Evolutionary conservation across 2,329 filamentous ascomycete genomes (phyloP).

Genomic region (Penicillium sp.): DNA sequence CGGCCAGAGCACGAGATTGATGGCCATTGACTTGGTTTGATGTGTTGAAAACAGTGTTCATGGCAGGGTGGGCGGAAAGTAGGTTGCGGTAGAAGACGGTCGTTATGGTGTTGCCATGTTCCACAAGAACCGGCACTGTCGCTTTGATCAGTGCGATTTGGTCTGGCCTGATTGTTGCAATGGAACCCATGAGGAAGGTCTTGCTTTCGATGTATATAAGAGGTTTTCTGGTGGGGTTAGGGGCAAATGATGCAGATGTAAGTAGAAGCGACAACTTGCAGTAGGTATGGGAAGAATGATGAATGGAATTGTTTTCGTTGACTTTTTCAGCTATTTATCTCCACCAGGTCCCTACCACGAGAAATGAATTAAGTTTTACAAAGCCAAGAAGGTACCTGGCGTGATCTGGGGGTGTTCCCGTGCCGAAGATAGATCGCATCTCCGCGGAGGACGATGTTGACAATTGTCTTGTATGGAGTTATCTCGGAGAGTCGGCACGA

Average conservation of each 20-base stretch:
- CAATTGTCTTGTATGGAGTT: background rate
- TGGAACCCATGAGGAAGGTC: slow-evolving; percentile 16
- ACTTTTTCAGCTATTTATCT: slow-evolving; percentile 12
- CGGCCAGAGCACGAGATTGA: slow-evolving; percentile 67
- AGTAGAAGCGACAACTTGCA: background rate
- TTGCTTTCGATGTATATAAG: background rate
- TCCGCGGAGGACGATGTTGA: slow-evolving; percentile 3
- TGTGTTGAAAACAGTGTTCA: slow-evolving; percentile 68
- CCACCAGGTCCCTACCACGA: background rate
- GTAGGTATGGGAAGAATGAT: background rate
- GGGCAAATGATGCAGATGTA: background rate
- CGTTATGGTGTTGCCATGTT: slow-evolving; percentile 66
- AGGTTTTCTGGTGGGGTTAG: background rate
- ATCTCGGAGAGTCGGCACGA: background rate
- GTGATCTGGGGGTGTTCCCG: background rate
- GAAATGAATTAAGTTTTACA: no score
- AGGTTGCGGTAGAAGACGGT: slow-evolving; percentile 69
- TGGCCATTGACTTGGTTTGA: slow-evolving; percentile 65
- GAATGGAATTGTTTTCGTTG: background rate
- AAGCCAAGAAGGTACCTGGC: background rate
- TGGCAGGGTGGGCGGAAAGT: slow-evolving; percentile 60
- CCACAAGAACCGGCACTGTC: slow-evolving; percentile 64
- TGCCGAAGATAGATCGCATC: background rate
- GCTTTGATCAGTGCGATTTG: slow-evolving; percentile 65
- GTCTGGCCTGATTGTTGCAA: slow-evolving; percentile 34